A percentile compares a stretch with the other conserved stretches of the same genome.
These are phyloP conservation scores for Penicillium sp. DNA, from an alignment of 2,329 filamentous ascomycete species.

Conservation along the genomic window DNA sequence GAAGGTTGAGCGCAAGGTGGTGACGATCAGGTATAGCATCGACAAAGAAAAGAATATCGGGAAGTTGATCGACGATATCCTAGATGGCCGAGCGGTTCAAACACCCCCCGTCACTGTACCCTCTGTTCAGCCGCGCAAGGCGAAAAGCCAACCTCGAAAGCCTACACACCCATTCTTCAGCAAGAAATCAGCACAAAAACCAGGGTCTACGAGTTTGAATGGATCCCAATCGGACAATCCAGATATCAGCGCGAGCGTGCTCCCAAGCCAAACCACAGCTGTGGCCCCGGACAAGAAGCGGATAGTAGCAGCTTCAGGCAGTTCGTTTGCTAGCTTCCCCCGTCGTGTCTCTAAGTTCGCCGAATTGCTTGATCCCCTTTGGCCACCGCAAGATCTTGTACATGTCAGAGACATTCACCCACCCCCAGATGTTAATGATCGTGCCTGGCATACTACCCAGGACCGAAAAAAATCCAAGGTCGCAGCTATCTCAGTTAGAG, in stretches of 20 bases:
- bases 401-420: constrained; percentile 53
- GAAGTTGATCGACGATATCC: constrained; percentile 62
- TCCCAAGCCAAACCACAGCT: not conserved
- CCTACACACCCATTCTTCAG: constrained; percentile 69
- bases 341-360: constrained; percentile 30
- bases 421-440: not conserved
- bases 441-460: not conserved
- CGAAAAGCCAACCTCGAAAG: constrained; percentile 41
- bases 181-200: constrained; percentile 49
- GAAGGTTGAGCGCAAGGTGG: constrained; percentile 39
- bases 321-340: constrained; percentile 18
- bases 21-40: constrained; percentile 60
- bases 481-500: constrained; percentile 32
- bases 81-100: constrained; percentile 43
- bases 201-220: not conserved
- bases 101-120: constrained; percentile 23
- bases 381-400: constrained; percentile 39
- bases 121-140: constrained; percentile 1
- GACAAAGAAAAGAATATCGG: constrained; percentile 55
- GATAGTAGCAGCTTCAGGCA: not conserved
- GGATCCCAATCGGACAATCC: not conserved
- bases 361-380: constrained; percentile 38
- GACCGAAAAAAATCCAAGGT: constrained; percentile 43
- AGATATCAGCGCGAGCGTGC: not conserved
- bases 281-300: constrained; percentile 3